Percentiles rank a stretch among this genome's conserved stretches.
Evolutionary conservation across 2,329 filamentous ascomycete species (phyloP).

Genomic region (Sporothrix pallida): DNA sequence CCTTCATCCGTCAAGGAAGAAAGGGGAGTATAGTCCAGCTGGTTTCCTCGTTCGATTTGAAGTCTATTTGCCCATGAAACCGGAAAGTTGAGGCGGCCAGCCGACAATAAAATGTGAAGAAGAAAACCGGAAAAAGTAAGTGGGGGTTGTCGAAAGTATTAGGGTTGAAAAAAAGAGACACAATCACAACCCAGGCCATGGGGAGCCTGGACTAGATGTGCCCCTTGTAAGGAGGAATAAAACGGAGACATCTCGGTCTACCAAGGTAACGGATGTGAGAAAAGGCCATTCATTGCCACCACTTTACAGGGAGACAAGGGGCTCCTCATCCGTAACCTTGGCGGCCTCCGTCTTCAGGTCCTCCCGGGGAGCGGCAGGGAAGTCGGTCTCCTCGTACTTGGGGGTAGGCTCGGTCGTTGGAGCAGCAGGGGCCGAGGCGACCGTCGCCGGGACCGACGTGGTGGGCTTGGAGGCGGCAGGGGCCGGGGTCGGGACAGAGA

Average conservation of each 20-base stretch:
- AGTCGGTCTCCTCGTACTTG: slow-evolving; percentile 53
- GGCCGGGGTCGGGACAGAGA: slow-evolving; percentile 49
- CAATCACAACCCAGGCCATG: neutral
- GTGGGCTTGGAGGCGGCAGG: slow-evolving; percentile 36
- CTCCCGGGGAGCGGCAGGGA: slow-evolving; percentile 52
- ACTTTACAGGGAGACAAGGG: slow-evolving; percentile 37
- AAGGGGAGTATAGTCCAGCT: slow-evolving; percentile 19
- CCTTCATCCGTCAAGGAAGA: slow-evolving; percentile 35
- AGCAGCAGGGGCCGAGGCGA: slow-evolving; percentile 29
- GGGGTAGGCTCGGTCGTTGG: slow-evolving; percentile 40
- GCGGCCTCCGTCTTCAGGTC: slow-evolving; percentile 53
- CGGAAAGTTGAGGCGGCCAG: slow-evolving; percentile 35
- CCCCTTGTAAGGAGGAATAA: neutral
- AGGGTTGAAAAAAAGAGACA: neutral
- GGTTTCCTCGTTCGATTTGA: slow-evolving; percentile 33
- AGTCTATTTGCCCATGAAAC: slow-evolving; percentile 35
- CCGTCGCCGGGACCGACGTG: neutral
- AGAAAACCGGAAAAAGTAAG: slow-evolving; percentile 3
- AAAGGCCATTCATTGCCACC: neutral
- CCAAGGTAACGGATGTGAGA: neutral
- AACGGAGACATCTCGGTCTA: neutral
- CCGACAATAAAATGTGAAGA: slow-evolving; percentile 30
- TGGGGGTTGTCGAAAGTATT: neutral
- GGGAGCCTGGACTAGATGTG: neutral
- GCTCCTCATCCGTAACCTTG: slow-evolving; percentile 38